Evolutionary conservation across 768 basidiomycete genomes (phyloP), one percentile per base, ranked within the genome.

Genomic region (Tephrocybe sp.): DNA sequence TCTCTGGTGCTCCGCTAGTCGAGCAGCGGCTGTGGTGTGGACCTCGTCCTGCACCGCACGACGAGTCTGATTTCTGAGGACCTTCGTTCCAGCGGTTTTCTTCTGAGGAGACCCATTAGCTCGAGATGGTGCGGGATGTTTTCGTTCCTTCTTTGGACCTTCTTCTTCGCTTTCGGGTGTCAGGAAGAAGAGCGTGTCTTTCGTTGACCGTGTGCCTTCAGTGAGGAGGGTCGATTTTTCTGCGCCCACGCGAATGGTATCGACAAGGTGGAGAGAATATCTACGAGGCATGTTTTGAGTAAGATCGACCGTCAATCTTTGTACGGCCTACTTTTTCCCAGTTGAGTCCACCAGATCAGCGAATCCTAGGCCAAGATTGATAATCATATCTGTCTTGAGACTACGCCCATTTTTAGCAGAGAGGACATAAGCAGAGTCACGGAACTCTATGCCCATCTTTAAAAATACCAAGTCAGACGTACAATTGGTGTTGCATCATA

Each of bases 371-470:
- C 80, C 79, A 27, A 99, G 73, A 61, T 86, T 90, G 64, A 97
- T 75, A 22, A 91, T 78, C 94, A 96, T 97, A 61, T 86, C 85
- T 45, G 84, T 72, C 61, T 80, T 84, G 41, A 98, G 64, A 12
- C 69, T 70, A 9, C 87, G 83, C 6, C 69, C 70, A 60, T 92
- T 96, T 72, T 96, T 98, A 7, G 84, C 55, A 4, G 87, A 87
- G 30, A 98, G 72, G 11, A 94, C 69, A 64, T 94, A 97, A 0
- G 84, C 74, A 9, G 87, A 82, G 63, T 99, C 96, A 34, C 94
- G 84, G 71, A 95, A 98, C 66, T 99, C 96, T 63, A 98, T 83
- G 5, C 96, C 96, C 66, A 86, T 98, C 95, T 98, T 58, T 1
- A 19, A 47, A 13, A n/a, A n/a, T 19, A 16, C 31, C 22, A 13